Conservation (phyloP, 306 rosid species). For the Quercus mongolica region DNA sequence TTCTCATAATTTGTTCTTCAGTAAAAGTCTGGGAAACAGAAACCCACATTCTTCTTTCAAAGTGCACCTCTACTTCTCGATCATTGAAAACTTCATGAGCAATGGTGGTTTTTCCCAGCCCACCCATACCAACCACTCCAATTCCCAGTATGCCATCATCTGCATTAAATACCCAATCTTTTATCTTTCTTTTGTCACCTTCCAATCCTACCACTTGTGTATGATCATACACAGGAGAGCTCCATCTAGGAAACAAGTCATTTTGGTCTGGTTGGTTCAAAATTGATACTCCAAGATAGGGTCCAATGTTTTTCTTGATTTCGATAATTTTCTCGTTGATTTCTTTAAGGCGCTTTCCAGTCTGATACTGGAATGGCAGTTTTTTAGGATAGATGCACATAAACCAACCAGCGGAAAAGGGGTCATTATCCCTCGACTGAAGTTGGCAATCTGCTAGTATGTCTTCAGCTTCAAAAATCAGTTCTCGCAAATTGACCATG, state of each 20-base stretch:
- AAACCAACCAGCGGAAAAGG: conserved; percentile 18
- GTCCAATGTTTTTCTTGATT: conserved; percentile 8
- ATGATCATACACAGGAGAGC: conserved; percentile 37
- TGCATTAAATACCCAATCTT: conserved; percentile 26
- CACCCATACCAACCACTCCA: conserved; percentile 44
- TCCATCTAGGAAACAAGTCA: conserved; percentile 29
- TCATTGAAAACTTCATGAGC: conserved; percentile 31
- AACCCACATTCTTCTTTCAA: conserved; percentile 32
- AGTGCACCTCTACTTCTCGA: conserved; percentile 16
- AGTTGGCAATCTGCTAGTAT: conserved; percentile 36
- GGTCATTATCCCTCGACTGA: conserved; percentile 1
- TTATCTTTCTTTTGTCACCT: conserved; percentile 26
- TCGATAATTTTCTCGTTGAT: conserved; percentile 10
- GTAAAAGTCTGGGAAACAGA: conserved; percentile 32
- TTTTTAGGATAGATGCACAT: conserved; percentile 17
- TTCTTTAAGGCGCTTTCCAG: conserved; percentile 22
- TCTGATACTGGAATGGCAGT: conserved; percentile 17
- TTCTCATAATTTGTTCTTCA: conserved; percentile 32
- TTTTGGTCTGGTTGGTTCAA: neutral
- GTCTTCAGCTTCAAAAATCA: conserved; percentile 32
- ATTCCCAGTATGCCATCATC: conserved; percentile 18
- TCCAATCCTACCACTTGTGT: conserved; percentile 38
- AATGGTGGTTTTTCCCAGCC: conserved; percentile 29
- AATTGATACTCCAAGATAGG: conserved; percentile 23
- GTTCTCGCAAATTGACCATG: conserved; percentile 18